A percentile compares a stretch with the other conserved stretches of the same genome.
These are phyloP conservation scores for Kernera saxatilis DNA, from an alignment of 345 rosid genomes.

Conservation along the genomic window DNA sequence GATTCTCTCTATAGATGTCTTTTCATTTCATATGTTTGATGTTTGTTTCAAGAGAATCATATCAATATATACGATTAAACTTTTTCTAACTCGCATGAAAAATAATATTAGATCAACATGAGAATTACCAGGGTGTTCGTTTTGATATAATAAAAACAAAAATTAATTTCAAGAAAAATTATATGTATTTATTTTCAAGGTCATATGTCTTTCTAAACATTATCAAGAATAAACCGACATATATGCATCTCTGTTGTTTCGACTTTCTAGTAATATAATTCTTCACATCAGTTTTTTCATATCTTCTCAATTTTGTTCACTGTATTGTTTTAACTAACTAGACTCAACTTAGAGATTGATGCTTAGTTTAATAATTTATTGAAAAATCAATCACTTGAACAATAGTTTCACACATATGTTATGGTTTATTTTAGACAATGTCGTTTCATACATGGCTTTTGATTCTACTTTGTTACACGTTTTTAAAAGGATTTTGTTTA, in stretches of 20 bases:
- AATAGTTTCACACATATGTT: neutral
- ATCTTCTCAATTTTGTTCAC: too few species aligned
- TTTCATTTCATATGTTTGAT: neutral
- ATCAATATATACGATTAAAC: neutral
- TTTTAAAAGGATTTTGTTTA: neutral
- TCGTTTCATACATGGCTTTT: neutral
- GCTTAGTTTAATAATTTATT: neutral
- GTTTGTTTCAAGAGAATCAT: neutral
- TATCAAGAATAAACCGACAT: too few species aligned
- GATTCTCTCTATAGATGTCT: too few species aligned
- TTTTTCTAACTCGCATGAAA: neutral
- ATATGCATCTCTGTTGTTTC: too few species aligned
- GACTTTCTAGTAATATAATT: too few species aligned
- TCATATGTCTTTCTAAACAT: too few species aligned
- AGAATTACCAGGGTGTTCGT: neutral
- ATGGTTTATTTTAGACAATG: neutral
- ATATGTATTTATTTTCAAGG: too few species aligned
- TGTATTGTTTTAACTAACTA: too few species aligned
- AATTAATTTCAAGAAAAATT: too few species aligned
- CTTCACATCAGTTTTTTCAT: too few species aligned
- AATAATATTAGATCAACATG: too few species aligned
- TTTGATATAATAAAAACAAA: neutral
- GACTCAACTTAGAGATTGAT: too few species aligned
- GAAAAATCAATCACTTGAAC: neutral
- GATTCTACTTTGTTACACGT: neutral